Evolutionary conservation across 805 yeast species (phyloP).

Genomic region (Starmerella geochares): DNA sequence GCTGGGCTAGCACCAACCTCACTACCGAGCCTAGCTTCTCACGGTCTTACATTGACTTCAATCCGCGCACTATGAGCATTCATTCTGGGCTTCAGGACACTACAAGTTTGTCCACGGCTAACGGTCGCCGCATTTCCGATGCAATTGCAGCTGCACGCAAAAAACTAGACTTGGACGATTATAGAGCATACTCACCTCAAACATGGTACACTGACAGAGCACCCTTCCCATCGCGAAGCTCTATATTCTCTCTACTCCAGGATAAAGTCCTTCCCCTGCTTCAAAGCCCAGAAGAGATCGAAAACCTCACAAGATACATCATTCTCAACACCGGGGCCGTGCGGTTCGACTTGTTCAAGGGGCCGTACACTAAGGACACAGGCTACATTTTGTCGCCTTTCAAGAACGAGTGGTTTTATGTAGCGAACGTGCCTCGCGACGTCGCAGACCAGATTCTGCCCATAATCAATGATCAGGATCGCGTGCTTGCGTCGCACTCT

Average conservation of each 20-base stretch:
- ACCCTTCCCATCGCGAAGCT: constrained; percentile 47
- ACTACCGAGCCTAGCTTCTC: constrained; percentile 30
- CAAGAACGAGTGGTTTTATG: constrained; percentile 61
- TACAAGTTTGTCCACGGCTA: constrained; percentile 40
- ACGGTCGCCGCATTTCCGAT: constrained; percentile 1
- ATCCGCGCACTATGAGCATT: constrained; percentile 52
- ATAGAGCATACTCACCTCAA: constrained; percentile 53
- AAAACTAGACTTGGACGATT: constrained; percentile 43
- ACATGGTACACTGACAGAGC: constrained; percentile 60
- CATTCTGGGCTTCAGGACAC: constrained; percentile 35
- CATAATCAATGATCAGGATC: constrained; percentile 40
- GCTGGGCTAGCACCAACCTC: constrained; percentile 55
- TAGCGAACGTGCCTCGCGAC: constrained; percentile 46
- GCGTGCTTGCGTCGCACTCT: constrained; percentile 16
- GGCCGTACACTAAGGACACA: constrained; percentile 68
- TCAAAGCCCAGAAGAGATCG: constrained; percentile 22
- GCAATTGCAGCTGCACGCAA: constrained; percentile 38
- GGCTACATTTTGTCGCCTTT: constrained; percentile 78
- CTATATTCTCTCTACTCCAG: constrained; percentile 51
- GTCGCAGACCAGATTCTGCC: constrained; percentile 48
- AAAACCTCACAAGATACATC: constrained; percentile 38
- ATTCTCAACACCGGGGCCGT: constrained; percentile 77
- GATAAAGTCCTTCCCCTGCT: constrained; percentile 44
- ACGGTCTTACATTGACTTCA: constrained; percentile 76
- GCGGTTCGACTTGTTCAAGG: constrained; percentile 75